Evolutionary conservation across 2,329 filamentous ascomycete genomes (phyloP).

Genomic region (Cercospora berteroae): DNA sequence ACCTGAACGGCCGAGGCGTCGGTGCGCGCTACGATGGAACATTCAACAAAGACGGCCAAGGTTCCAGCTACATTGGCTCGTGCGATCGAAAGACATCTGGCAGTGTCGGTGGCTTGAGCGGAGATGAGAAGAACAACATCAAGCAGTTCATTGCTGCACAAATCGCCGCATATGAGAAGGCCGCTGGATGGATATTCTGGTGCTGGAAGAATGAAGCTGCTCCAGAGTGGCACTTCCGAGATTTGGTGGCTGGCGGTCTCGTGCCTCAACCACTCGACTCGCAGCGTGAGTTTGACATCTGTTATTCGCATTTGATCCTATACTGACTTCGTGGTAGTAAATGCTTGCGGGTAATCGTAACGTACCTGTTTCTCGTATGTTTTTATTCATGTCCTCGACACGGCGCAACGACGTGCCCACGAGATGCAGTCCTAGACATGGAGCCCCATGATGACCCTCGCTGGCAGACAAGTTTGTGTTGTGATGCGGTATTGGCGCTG

Average conservation of each 20-base stretch:
- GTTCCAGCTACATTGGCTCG: constrained; percentile 42
- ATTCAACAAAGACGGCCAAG: constrained; percentile 34
- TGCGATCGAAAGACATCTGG: constrained; percentile 48
- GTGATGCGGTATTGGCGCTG: not conserved
- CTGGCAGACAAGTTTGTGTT: not conserved
- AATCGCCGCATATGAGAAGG: constrained; percentile 50
- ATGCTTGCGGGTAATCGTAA: constrained; percentile 11
- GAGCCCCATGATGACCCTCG: not conserved
- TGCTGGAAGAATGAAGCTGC: constrained; percentile 52
- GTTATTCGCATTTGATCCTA: not conserved
- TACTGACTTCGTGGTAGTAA: constrained; percentile 11
- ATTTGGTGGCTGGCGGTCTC: constrained; percentile 42
- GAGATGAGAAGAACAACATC: constrained; percentile 46
- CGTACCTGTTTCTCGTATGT: constrained; percentile 1
- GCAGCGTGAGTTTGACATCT: not conserved
- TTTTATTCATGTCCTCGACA: not conserved
- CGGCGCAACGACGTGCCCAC: not conserved
- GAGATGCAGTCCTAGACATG: not conserved
- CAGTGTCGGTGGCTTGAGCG: constrained; percentile 43
- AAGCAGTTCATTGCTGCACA: constrained; percentile 49
- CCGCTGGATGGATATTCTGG: constrained; percentile 52
- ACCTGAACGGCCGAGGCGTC: constrained; percentile 49
- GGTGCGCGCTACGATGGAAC: constrained; percentile 50
- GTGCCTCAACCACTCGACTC: constrained; percentile 30
- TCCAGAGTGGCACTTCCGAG: constrained; percentile 52